Evolutionary conservation across 352 stramenopile genomes (phyloP), one percentile per base, ranked within the genome.

Genomic region (Globisporangium emineosum): DNA sequence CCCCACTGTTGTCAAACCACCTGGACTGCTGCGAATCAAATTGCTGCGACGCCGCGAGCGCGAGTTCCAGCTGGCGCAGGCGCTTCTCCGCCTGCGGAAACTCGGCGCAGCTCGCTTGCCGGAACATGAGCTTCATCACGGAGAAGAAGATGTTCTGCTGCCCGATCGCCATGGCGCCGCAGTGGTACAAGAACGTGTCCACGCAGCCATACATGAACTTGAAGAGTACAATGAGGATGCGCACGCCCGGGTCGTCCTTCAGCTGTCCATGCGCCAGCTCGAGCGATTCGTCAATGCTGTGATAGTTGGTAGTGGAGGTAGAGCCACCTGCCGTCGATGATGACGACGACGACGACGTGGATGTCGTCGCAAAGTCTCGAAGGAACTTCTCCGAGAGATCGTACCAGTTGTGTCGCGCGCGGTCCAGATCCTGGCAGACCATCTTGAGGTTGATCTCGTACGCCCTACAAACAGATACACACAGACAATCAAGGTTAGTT

Each of bases 171-270:
- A 94, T 90, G 19, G 77, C 72, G 15, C 86, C 79, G 56, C 83
- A 94, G 52, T 93, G 64, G 56, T 84, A 91, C 7, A 94, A 66
- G 54, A 94, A 89, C 25, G 73, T 62, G 53, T 94, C 83, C 37
- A 91, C 77, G 62, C 83, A 91, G 60, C 86, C 80, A 57, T 94
- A 94, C 83, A 88, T 91, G 52, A 94, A 91, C 68, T 76, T 80
- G 60, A 91, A 89, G 58, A 91, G 81, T 21, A 86, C 76, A 21
- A 83, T 65, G 23, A 77, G 60, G 15, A 54, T 55, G 45, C 61
- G 56, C 42, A 73, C 49, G 9, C 65, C 77, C 27, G 76, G 33
- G 27, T 73, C 67, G 23, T 67, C 67, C 21, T 77, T 59, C 9
- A 45, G 25, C 43, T 62, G 29, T 0, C 33, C 57, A 21, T 60